Evolutionary conservation across 257 asterid genomes (phyloP).

Genomic region (Scutellaria baicalensis): DNA sequence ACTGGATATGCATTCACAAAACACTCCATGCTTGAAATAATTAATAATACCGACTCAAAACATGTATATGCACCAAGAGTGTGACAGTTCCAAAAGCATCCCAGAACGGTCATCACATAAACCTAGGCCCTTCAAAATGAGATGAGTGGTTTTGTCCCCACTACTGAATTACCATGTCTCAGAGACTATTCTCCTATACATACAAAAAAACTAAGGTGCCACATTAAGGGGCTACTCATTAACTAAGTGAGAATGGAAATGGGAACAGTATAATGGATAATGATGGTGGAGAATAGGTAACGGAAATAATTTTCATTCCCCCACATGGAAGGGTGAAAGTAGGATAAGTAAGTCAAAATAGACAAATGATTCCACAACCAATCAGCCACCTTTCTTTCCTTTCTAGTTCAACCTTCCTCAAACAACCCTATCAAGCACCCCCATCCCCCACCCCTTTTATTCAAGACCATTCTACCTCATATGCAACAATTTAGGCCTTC

Average conservation of each 20-base stretch:
- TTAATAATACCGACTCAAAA: not conserved
- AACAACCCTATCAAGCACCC: not conserved
- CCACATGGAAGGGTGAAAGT: not conserved
- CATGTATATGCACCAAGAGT: not conserved
- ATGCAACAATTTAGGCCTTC: too few species aligned
- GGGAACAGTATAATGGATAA: not conserved
- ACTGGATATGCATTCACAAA: not conserved
- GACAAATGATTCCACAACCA: not conserved
- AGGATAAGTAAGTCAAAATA: not conserved
- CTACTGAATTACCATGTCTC: not conserved
- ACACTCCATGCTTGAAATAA: not conserved
- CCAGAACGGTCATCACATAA: not conserved
- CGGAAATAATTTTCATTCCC: too few species aligned
- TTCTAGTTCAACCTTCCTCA: not conserved
- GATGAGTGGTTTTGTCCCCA: not conserved
- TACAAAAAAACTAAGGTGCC: not conserved
- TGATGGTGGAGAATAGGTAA: not conserved
- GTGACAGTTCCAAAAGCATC: not conserved
- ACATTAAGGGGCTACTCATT: not conserved
- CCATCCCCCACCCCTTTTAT: not conserved
- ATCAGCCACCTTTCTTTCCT: not conserved
- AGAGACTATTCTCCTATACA: not conserved
- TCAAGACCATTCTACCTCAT: not conserved
- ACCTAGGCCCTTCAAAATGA: not conserved
- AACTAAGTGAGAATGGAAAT: not conserved